These are phyloP conservation scores for Picea abies DNA, from an alignment of 83 land plant genomes.

Conservation along the genomic window DNA sequence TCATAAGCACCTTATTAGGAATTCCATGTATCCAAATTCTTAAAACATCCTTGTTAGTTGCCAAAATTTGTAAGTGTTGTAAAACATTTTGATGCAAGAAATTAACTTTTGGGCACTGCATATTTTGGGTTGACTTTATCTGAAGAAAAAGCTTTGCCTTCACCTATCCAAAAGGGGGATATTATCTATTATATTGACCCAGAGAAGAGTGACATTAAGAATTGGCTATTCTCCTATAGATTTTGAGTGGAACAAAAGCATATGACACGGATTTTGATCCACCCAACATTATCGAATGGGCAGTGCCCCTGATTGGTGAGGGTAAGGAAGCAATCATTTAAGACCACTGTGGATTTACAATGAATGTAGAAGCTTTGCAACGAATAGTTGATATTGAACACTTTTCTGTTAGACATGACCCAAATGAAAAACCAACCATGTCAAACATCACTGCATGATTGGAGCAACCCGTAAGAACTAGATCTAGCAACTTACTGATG, in stretches of 20 bases:
- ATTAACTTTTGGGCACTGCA: no score
- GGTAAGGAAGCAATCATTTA: conserved; percentile 45
- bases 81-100: no score
- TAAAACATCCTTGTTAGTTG: no score
- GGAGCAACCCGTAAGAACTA: conserved; percentile 51
- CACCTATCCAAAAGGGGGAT: no score
- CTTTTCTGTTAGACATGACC: conserved; percentile 42
- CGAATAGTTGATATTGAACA: conserved; percentile 66
- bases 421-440: conserved; percentile 51
- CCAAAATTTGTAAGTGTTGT: no score
- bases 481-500: neutral
- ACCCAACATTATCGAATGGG: conserved; percentile 59
- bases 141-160: no score
- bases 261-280: conserved; percentile 47
- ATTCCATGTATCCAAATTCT: no score
- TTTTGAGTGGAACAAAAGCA: conserved; percentile 61
- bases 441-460: conserved; percentile 43
- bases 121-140: no score
- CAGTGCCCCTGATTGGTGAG: conserved; percentile 38
- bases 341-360: conserved; percentile 48
- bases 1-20: no score
- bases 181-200: neutral
- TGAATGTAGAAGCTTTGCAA: conserved; percentile 60
- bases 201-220: conserved; percentile 47
- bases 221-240: conserved; percentile 62